These are phyloP conservation scores for Lonicera japonica DNA, from an alignment of 129 eudicot genomes.

Conservation along the genomic window DNA sequence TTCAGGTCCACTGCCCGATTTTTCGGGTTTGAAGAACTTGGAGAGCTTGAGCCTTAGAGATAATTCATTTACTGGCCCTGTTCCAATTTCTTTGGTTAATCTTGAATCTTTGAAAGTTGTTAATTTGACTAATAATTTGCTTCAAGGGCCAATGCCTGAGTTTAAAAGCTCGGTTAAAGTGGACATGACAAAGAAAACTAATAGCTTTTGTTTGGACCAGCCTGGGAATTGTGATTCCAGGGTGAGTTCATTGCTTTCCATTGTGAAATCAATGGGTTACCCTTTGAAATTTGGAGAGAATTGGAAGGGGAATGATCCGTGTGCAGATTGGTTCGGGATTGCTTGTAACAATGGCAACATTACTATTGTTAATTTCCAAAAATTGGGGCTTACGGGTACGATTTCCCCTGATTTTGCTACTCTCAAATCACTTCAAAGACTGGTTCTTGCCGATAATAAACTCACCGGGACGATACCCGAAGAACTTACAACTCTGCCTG, in stretches of 20 bases:
- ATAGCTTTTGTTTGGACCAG: conserved; percentile 71
- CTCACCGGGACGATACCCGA: conserved; percentile 74
- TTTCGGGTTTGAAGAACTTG: conserved; percentile 63
- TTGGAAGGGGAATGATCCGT: conserved; percentile 92
- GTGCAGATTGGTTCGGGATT: conserved; percentile 84
- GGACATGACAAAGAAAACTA: conserved; percentile 50
- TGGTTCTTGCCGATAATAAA: conserved; percentile 74
- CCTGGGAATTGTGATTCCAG: conserved; percentile 84
- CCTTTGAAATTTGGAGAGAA: conserved; percentile 50
- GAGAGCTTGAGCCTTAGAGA: conserved; percentile 71
- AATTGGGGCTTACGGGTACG: conserved; percentile 62
- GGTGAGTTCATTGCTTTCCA: conserved; percentile 49
- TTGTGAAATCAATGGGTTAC: conserved; percentile 63
- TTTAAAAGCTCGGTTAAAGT: conserved; percentile 48
- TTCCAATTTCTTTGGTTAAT: conserved; percentile 54
- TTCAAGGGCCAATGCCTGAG: conserved; percentile 87
- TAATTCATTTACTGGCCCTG: conserved; percentile 68
- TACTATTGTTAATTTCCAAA: conserved; percentile 64
- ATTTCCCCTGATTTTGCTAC: conserved; percentile 63
- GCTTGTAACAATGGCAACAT: conserved; percentile 68
- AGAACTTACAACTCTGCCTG: conserved; percentile 70
- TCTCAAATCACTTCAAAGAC: conserved; percentile 71
- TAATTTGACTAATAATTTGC: conserved; percentile 76
- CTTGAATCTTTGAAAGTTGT: conserved; percentile 63
- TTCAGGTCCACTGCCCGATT: conserved; percentile 84